Evolutionary conservation across 192 early-diverging fungal genomes (phyloP).

Genomic region (Chytriomyces confervae): DNA sequence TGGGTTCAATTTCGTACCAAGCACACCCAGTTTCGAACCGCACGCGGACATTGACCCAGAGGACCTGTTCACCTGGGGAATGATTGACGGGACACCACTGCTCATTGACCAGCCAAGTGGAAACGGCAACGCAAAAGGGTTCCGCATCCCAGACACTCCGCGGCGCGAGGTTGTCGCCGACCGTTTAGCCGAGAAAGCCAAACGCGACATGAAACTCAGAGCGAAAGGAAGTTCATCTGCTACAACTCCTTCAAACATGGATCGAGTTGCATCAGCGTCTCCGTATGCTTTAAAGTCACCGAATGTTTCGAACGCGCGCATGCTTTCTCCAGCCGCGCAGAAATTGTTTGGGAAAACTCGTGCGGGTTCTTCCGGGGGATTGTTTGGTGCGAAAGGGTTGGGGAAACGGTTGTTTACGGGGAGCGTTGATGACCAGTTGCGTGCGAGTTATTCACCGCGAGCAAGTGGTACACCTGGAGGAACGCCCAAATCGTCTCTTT

Average conservation of each 20-base stretch:
- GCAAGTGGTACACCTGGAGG: background rate
- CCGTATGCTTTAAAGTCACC: background rate
- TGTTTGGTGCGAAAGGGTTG: background rate
- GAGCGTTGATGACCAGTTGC: slow-evolving; percentile 18
- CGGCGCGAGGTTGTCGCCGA: slow-evolving; percentile 69
- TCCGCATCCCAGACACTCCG: slow-evolving; percentile 67
- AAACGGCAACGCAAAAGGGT: slow-evolving; percentile 45
- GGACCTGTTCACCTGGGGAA: slow-evolving; percentile 85
- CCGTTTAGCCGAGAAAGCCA: slow-evolving; percentile 64
- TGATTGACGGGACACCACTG: slow-evolving; percentile 79
- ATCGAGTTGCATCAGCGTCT: too few species aligned
- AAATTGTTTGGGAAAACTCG: background rate
- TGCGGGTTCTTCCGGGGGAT: background rate
- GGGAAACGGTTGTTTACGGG: background rate
- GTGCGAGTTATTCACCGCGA: slow-evolving; percentile 20
- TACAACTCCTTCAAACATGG: too few species aligned
- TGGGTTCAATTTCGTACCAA: slow-evolving; percentile 69
- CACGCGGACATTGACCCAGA: slow-evolving; percentile 65
- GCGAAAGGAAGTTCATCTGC: background rate
- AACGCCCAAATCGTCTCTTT: background rate
- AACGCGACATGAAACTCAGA: slow-evolving; percentile 17
- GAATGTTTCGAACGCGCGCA: background rate
- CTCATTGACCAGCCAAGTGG: slow-evolving; percentile 57
- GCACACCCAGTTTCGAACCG: slow-evolving; percentile 71
- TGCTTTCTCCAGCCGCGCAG: slow-evolving; percentile 19